Conservation (phyloP, 768 basidiomycete genomes). For the Leccinum incarnatum region DNA sequence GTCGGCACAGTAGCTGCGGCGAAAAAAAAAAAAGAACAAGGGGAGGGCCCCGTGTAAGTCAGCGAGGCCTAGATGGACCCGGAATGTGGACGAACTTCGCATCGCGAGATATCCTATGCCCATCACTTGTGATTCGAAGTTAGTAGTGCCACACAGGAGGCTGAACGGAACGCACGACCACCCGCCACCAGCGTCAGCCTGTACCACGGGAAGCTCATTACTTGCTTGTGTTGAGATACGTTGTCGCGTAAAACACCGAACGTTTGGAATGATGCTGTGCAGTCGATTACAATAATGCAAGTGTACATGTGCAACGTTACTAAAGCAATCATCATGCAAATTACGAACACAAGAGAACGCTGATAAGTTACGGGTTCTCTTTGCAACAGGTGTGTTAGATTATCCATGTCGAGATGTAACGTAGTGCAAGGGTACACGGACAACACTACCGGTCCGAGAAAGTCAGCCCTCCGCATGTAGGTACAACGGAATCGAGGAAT, state of each 20-base stretch:
- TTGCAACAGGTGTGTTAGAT: constrained; percentile 10
- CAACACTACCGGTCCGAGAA: neutral
- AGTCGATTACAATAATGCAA: constrained; percentile 14
- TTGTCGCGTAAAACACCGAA: neutral
- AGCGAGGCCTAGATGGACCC: neutral
- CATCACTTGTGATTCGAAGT: constrained; percentile 41
- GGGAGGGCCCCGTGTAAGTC: constrained; percentile 1
- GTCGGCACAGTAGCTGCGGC: constrained; percentile 34
- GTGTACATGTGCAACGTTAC: constrained; percentile 7
- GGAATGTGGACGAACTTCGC: constrained; percentile 44
- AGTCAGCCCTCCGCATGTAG: constrained; percentile 26
- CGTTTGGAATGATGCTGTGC: constrained; percentile 11
- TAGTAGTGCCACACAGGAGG: constrained; percentile 5
- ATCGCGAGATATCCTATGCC: constrained; percentile 56
- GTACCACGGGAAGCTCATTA: constrained; percentile 60
- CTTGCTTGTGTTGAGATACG: neutral
- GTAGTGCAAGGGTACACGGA: constrained; percentile 4
- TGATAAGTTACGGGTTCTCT: constrained; percentile 10
- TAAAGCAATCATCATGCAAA: constrained; percentile 7
- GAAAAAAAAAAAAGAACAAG: neutral
- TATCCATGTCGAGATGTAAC: constrained; percentile 11
- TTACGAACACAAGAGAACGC: constrained; percentile 5
- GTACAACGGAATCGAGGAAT: constrained; percentile 19
- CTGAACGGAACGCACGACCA: constrained; percentile 41
- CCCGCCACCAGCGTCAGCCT: constrained; percentile 46